Base-by-base conservation (phyloP, 306 rosid genomes). In the Cercis canadensis region DNA sequence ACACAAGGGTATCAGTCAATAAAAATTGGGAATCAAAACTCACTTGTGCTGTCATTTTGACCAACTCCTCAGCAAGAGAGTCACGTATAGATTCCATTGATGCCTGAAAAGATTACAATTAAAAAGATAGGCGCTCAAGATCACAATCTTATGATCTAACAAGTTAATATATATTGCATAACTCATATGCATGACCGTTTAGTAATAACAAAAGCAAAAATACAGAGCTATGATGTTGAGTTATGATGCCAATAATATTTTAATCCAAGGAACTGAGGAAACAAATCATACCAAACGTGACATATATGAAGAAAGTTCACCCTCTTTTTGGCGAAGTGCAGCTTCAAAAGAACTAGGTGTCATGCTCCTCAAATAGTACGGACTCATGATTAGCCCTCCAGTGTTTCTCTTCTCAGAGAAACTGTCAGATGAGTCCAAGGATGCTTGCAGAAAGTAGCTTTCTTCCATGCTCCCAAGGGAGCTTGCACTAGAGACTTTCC, bases 311-410 rank as follows among this genome's bases (percentile, higher is more conserved):
- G 97, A 90, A 82, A 95, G 97, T 85, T 95, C 99, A 37, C 99
- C 99, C 87, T 92, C 99, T 86, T 95, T 95, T 76, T 95, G 97
- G 69, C 99, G 96, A 79, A 95, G 92, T 46, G 97, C 92, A 63
- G 97, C 90, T 87, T 88, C 99, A 73, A 91, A 95, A 73, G 99
- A 67, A 82, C 92, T 90, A 67, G 96, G 83, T 12, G 96, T 87
- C 96, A 91, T 89, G 87, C 96, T 95, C 84, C 88, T 95, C 89
- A 95, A 82, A 78, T 89, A 89, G 87, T 87, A 95, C n/a, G 96
- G 92, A 71, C 86, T 85, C 92, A 89, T 80, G 73, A 83, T 72
- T 74, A 85, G 69, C 70, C 91, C 96, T 72, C 89, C 95, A 24
- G 77, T 75, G 77, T 78, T 84, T 85, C 92, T 92, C 69, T 91